Conservation (phyloP, 192 early-diverging fungal genomes). For the Oehlia diaphana region DNA sequence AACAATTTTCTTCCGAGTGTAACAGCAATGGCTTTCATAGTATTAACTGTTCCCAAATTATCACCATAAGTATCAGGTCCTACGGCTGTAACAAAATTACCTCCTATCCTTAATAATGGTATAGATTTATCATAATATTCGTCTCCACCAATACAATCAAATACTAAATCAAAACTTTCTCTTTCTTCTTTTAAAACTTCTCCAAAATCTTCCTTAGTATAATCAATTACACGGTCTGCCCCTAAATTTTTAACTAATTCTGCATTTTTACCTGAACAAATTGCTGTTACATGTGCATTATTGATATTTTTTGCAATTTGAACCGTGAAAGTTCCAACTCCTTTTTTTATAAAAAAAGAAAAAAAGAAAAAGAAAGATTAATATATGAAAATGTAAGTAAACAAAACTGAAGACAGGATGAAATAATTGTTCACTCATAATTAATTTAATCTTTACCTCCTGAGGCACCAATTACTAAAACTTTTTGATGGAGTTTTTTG, state of each 20-base stretch:
- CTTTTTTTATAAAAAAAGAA: not conserved
- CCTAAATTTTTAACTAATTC: slow-evolving; percentile 50
- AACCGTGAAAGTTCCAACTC: slow-evolving; percentile 45
- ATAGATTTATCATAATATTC: slow-evolving; percentile 7
- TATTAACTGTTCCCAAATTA: not conserved
- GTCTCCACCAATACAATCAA: slow-evolving; percentile 46
- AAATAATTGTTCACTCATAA: too few relatives aligned
- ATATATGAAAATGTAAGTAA: not conserved
- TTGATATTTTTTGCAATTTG: slow-evolving; percentile 51
- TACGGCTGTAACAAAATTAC: not conserved
- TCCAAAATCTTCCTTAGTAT: slow-evolving; percentile 42
- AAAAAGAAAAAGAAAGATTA: not conserved
- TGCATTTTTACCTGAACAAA: slow-evolving; percentile 53
- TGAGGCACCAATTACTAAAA: slow-evolving; percentile 52
- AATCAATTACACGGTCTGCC: slow-evolving; percentile 59
- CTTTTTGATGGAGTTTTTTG: slow-evolving; percentile 26
- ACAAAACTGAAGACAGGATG: too few relatives aligned
- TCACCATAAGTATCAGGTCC: not conserved
- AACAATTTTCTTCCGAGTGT: not conserved
- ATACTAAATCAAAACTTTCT: slow-evolving; percentile 43
- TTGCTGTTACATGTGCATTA: slow-evolving; percentile 54
- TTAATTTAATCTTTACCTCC: slow-evolving; percentile 33
- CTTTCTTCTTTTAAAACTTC: slow-evolving; percentile 30
- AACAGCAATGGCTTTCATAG: not conserved
- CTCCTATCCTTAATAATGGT: not conserved